A percentile compares a stretch with the other conserved stretches of the same genome.
Conservation (phyloP, 2,329 filamentous ascomycete species). For the Lachnellula cervina region DNA sequence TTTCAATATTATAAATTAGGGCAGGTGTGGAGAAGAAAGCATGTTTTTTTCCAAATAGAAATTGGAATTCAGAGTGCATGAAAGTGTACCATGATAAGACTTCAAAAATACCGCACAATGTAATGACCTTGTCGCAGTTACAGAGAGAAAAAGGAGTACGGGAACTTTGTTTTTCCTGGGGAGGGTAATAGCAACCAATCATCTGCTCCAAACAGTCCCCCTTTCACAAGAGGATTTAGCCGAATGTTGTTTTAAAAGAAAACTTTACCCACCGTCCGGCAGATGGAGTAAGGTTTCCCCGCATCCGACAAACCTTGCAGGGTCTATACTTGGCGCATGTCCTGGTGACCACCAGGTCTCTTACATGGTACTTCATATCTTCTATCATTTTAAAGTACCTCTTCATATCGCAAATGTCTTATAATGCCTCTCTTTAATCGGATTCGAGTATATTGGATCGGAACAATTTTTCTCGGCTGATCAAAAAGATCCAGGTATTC, state of each 20-base stretch:
- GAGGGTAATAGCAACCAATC: not conserved
- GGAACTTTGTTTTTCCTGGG: not conserved
- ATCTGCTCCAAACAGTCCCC: not conserved
- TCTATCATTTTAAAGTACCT: no score
- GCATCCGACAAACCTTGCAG: slow-evolving; percentile 2
- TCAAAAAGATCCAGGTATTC: not conserved
- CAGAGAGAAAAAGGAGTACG: not conserved
- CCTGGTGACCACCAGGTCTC: no score
- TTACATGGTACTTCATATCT: no score
- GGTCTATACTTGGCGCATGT: not conserved
- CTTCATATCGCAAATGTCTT: not conserved
- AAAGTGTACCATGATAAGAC: not conserved
- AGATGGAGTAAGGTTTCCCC: slow-evolving; percentile 21
- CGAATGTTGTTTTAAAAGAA: slow-evolving; percentile 9
- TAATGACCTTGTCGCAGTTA: slow-evolving; percentile 1
- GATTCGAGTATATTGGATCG: not conserved
- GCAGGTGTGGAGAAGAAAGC: slow-evolving; percentile 1
- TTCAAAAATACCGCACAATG: not conserved
- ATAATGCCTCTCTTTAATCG: not conserved
- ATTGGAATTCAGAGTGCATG: slow-evolving; percentile 1
- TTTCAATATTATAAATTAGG: slow-evolving; percentile 1
- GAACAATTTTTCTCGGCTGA: not conserved
- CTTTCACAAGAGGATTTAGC: slow-evolving; percentile 6
- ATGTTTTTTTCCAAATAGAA: not conserved
- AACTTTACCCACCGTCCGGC: slow-evolving; percentile 7